Conservation (phyloP, 2,329 filamentous ascomycete genomes). For the Fusarium verrucosum region DNA sequence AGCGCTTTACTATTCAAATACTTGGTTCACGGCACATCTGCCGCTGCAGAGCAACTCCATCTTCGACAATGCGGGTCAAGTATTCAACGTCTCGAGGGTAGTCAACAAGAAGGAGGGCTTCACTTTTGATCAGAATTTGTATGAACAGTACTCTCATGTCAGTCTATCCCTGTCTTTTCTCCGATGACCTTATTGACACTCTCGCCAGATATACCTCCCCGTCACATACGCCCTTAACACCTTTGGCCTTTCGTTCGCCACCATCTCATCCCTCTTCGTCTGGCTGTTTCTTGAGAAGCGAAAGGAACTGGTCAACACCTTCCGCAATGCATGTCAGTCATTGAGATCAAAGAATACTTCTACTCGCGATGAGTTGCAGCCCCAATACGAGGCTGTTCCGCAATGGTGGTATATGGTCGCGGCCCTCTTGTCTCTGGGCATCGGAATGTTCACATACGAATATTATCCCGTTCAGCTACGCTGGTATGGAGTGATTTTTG, state of each 20-base stretch:
- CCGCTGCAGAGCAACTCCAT: conserved; percentile 62
- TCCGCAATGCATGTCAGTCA: neutral
- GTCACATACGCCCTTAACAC: conserved; percentile 56
- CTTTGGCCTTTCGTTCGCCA: conserved; percentile 63
- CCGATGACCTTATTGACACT: too few species aligned
- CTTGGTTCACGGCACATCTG: conserved; percentile 61
- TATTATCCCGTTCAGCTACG: conserved; percentile 46
- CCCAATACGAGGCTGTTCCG: conserved; percentile 32
- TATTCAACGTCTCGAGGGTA: conserved; percentile 60
- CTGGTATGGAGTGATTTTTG: conserved; percentile 47
- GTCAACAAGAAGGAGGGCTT: conserved; percentile 54
- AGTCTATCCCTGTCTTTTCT: neutral
- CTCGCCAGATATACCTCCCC: conserved; percentile 54
- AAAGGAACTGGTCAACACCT: conserved; percentile 29
- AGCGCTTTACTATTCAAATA: conserved; percentile 58
- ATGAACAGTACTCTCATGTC: conserved; percentile 61
- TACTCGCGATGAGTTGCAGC: conserved; percentile 14
- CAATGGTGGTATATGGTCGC: conserved; percentile 43
- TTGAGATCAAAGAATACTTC: neutral
- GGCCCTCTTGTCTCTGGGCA: conserved; percentile 32
- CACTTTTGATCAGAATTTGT: conserved; percentile 57
- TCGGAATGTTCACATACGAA: conserved; percentile 46
- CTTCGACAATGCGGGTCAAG: conserved; percentile 61
- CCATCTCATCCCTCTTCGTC: conserved; percentile 53
- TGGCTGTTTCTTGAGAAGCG: conserved; percentile 48